phyloP scores from a whole-genome alignment of 1,284 basidiomycete genomes.

The Neolentinus lepideus region DNA sequence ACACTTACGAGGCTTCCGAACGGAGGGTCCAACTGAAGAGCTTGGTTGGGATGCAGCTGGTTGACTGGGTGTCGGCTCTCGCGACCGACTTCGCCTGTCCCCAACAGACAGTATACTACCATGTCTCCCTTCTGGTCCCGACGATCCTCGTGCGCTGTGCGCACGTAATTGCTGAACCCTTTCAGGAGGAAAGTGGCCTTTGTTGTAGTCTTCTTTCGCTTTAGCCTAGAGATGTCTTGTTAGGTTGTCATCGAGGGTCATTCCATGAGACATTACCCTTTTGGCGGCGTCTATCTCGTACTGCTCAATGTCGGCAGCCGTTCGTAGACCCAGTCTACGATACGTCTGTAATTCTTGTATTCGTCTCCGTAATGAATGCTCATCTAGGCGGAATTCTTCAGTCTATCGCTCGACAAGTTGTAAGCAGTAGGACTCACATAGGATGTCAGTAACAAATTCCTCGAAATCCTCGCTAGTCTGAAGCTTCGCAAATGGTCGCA shows the following conservation, averaged over 20 bases:
- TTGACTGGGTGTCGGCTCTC: constrained; percentile 42
- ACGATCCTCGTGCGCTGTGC: constrained; percentile 43
- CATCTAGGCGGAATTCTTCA: constrained; percentile 49
- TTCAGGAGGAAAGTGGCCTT: constrained; percentile 49
- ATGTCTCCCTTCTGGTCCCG: constrained; percentile 48
- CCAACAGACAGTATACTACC: constrained; percentile 32
- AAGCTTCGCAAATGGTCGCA: constrained; percentile 89
- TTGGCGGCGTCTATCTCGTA: constrained; percentile 74
- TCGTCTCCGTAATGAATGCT: constrained; percentile 76
- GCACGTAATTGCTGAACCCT: constrained; percentile 38
- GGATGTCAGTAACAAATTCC: constrained; percentile 79
- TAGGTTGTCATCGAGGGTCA: constrained; percentile 4
- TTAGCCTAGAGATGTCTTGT: constrained; percentile 33
- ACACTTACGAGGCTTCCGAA: constrained; percentile 46
- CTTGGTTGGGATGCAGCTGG: constrained; percentile 19
- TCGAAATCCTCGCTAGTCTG: constrained; percentile 94
- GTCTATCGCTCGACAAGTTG: not conserved
- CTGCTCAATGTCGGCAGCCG: constrained; percentile 81
- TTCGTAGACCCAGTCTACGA: constrained; percentile 76
- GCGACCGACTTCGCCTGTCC: constrained; percentile 50
- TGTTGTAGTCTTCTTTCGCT: constrained; percentile 47
- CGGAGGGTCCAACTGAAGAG: constrained; percentile 23
- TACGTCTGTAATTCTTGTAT: constrained; percentile 89
- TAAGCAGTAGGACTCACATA: constrained; percentile 54
- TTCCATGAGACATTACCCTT: constrained; percentile 41